phyloP scores from a whole-genome alignment of 2,329 filamentous ascomycete species.

The Ophiostoma tasmaniense region DNA sequence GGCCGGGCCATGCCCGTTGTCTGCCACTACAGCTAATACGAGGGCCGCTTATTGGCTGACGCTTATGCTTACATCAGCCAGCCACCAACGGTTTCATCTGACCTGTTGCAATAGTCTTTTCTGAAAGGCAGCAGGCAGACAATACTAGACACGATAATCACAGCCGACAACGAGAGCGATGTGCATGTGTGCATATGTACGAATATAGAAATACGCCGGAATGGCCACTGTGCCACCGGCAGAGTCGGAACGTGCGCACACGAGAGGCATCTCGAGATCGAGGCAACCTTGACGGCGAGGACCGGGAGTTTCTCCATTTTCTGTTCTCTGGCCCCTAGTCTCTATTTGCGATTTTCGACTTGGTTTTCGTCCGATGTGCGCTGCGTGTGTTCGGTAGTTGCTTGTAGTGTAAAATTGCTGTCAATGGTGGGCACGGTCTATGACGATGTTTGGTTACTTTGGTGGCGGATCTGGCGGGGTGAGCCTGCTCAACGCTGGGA shows the following conservation, averaged over 20 bases:
- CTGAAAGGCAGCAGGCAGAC: not conserved
- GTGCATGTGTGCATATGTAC: not conserved
- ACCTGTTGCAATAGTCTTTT: not conserved
- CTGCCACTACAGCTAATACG: not conserved
- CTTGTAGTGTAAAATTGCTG: not conserved
- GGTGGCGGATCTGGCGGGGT: not conserved
- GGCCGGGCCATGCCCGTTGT: not conserved
- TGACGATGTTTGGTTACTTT: not conserved
- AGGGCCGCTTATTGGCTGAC: not conserved
- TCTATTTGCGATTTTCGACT: not conserved
- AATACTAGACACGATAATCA: not conserved
- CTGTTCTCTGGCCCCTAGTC: too few species aligned
- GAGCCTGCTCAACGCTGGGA: not conserved
- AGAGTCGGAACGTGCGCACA: not conserved
- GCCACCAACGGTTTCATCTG: not conserved
- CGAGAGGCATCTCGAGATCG: not conserved
- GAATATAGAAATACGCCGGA: not conserved
- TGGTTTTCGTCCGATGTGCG: not conserved
- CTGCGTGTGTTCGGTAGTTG: not conserved
- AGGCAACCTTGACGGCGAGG: not conserved
- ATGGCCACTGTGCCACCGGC: not conserved
- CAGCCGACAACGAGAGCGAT: not conserved
- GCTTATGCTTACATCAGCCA: not conserved
- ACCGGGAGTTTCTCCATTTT: not conserved
- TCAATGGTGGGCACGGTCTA: not conserved